A percentile compares a stretch with the other conserved stretches of the same genome.
These are phyloP conservation scores for Erythrobasidium yunnanense DNA, from an alignment of 768 basidiomycete genomes.

Conservation along the genomic window DNA sequence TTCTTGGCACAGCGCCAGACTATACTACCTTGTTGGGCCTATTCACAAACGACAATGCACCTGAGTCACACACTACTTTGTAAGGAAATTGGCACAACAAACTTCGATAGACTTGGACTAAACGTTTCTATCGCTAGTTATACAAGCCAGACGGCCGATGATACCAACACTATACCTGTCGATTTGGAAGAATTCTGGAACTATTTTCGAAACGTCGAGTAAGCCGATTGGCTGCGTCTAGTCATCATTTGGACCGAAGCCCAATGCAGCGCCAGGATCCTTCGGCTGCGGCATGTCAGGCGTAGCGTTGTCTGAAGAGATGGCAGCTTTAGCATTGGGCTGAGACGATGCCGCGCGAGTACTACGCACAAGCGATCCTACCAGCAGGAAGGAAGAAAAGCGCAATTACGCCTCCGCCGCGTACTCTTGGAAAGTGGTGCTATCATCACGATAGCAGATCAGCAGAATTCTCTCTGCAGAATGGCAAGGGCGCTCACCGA, in stretches of 20 bases:
- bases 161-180: too few relatives aligned
- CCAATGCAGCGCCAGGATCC: background rate
- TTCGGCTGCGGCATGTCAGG: conserved; percentile 11
- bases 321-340: background rate
- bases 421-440: conserved; percentile 6
- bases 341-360: background rate
- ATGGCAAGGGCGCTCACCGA: too few relatives aligned
- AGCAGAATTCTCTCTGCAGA: too few relatives aligned
- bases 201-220: conserved; percentile 6
- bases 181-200: conserved; percentile 11
- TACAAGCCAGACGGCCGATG: too few relatives aligned
- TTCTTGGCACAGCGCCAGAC: too few relatives aligned
- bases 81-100: too few relatives aligned
- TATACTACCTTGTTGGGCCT: too few relatives aligned
- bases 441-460: too few relatives aligned
- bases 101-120: too few relatives aligned
- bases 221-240: background rate
- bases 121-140: too few relatives aligned
- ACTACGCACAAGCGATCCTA: background rate
- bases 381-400: conserved; percentile 17
- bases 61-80: too few relatives aligned
- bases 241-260: background rate
- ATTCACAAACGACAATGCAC: too few relatives aligned
- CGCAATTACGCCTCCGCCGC: conserved; percentile 3
- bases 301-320: conserved; percentile 6